phyloP scores from a whole-genome alignment of 768 basidiomycete genomes.

The Lactarius indigo region DNA sequence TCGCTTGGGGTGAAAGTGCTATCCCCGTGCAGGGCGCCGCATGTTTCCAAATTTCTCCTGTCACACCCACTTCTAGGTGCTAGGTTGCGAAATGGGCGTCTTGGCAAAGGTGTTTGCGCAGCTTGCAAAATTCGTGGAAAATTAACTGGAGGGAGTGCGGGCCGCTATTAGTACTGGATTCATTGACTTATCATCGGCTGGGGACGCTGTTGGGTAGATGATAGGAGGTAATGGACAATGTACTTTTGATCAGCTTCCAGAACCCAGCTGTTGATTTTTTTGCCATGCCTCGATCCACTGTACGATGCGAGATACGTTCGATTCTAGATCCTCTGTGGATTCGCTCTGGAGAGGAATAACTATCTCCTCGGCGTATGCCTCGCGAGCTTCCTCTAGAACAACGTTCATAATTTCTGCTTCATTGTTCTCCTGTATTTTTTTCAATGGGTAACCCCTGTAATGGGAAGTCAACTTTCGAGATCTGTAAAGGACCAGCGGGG shows the following conservation, averaged over 20 bases:
- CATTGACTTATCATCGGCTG: not conserved
- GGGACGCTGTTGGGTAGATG: not conserved
- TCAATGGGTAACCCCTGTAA: constrained; percentile 74
- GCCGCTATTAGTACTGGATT: not conserved
- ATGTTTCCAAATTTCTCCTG: constrained; percentile 3
- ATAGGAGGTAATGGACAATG: constrained; percentile 2
- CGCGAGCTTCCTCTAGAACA: constrained; percentile 81
- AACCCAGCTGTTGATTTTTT: constrained; percentile 28
- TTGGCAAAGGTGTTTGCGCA: not conserved
- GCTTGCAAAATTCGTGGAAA: not conserved
- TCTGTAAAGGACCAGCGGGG: not conserved
- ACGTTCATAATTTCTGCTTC: constrained; percentile 98
- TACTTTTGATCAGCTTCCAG: constrained; percentile 20
- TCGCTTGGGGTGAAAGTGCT: not conserved
- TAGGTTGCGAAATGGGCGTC: not conserved
- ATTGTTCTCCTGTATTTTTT: constrained; percentile 98
- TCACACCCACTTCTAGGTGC: constrained; percentile 1
- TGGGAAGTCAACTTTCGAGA: not conserved
- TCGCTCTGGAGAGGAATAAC: constrained; percentile 83
- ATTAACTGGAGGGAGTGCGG: not conserved
- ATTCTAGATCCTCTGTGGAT: constrained; percentile 72
- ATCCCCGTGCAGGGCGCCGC: not conserved
- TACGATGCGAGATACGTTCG: constrained; percentile 84
- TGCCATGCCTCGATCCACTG: constrained; percentile 82
- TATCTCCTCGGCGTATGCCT: constrained; percentile 81